A percentile compares a stretch with the other conserved stretches of the same genome.
These are phyloP conservation scores for Vigna unguiculata DNA, from an alignment of 306 rosid species.

Conservation along the genomic window DNA sequence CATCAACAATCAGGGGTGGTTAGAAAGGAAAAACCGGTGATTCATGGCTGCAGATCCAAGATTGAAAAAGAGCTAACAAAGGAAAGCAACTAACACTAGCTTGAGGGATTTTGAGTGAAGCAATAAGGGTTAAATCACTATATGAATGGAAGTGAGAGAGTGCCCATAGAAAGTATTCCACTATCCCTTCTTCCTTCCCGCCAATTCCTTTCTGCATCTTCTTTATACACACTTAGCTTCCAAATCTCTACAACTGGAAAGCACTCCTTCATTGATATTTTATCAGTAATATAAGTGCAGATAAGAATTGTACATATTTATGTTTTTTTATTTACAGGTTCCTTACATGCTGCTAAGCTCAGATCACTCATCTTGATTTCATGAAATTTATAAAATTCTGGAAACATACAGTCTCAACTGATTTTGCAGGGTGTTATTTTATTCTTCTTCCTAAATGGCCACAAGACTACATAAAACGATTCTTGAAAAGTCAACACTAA, in stretches of 20 bases:
- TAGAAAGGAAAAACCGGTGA: not conserved
- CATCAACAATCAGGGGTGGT: not conserved
- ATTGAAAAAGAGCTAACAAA: not conserved
- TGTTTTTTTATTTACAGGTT: not conserved
- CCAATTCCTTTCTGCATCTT: not conserved
- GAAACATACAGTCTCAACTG: not conserved
- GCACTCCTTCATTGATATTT: not conserved
- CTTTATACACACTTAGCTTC: not conserved
- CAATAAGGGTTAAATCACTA: not conserved
- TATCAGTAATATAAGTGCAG: not conserved
- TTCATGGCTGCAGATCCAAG: not conserved
- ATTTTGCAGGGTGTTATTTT: not conserved
- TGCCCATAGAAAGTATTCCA: not conserved
- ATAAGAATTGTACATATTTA: not conserved
- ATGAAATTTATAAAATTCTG: constrained; percentile 31
- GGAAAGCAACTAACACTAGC: not conserved
- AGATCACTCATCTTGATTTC: constrained; percentile 17
- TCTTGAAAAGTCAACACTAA: not conserved
- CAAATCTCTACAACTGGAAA: not conserved
- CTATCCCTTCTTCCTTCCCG: not conserved
- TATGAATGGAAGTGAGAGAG: not conserved
- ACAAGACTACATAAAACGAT: constrained; percentile 1
- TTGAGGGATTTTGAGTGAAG: not conserved
- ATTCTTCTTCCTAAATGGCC: not conserved
- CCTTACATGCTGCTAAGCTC: constrained; percentile 1